phyloP scores from a whole-genome alignment of 106 monocot genomes.

The Phalaenopsis aphrodite region DNA sequence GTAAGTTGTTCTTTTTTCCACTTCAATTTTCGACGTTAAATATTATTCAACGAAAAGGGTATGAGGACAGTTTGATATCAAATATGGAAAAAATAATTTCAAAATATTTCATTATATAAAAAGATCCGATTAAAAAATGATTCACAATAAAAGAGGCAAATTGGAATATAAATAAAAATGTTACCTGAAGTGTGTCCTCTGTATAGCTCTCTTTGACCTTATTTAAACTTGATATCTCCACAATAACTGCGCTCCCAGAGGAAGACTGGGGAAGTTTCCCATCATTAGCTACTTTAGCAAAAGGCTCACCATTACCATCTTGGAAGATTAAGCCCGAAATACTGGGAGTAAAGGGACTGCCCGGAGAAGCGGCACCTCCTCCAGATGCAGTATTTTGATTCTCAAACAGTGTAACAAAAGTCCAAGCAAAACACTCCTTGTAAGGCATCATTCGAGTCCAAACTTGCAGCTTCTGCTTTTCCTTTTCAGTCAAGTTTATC shows the following conservation, averaged over 20 bases:
- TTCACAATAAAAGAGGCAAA: not conserved
- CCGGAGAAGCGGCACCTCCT: conserved; percentile 67
- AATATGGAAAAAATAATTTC: not conserved
- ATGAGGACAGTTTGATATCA: not conserved
- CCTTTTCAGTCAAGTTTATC: conserved; percentile 84
- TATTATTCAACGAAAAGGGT: not conserved
- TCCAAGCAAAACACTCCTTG: conserved; percentile 93
- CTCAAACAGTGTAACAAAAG: conserved; percentile 86
- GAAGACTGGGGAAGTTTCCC: conserved; percentile 62
- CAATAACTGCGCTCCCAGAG: conserved; percentile 66
- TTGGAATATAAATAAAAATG: not conserved
- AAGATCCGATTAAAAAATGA: not conserved
- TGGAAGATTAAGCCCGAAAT: conserved; percentile 62
- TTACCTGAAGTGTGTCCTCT: conserved; percentile 93
- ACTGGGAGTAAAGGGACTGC: conserved; percentile 70
- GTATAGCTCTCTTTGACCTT: conserved; percentile 94
- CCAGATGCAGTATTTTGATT: conserved; percentile 30
- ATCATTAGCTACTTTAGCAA: conserved; percentile 48
- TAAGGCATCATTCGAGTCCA: conserved; percentile 97
- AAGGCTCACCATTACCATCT: conserved; percentile 52
- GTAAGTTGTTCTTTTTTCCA: not conserved
- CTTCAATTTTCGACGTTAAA: not conserved
- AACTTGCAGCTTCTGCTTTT: conserved; percentile 90
- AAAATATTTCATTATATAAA: not conserved
- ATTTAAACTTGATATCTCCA: conserved; percentile 95